Conservation (phyloP, 306 rosid genomes). For the Sophora flavescens region DNA sequence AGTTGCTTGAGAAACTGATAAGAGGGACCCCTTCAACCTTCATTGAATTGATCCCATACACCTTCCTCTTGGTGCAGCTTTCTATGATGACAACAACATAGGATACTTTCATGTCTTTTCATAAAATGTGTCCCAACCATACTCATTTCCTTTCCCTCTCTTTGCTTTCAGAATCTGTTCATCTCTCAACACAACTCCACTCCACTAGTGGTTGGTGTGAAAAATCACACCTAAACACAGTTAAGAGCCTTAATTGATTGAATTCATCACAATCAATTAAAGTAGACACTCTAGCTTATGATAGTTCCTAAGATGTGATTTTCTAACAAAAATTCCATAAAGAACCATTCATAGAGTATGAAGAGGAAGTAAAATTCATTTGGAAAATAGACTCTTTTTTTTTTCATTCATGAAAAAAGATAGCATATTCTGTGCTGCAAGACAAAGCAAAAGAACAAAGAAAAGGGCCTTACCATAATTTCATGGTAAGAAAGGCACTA, state of each 20-base stretch:
- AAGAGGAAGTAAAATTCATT: conserved; percentile 31
- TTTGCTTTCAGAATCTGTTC: conserved; percentile 43
- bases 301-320: conserved; percentile 34
- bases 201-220: conserved; percentile 42
- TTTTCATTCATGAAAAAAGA: conserved; percentile 43
- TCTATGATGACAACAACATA: conserved; percentile 44
- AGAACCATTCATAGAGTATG: conserved; percentile 37
- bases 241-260: conserved; percentile 33
- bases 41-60: conserved; percentile 38
- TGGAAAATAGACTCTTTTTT: neutral
- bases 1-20: conserved; percentile 30
- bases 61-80: conserved; percentile 54
- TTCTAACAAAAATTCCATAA: conserved; percentile 18
- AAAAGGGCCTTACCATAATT: conserved; percentile 49
- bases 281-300: conserved; percentile 6
- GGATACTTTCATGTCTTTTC: conserved; percentile 41
- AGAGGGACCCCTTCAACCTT: conserved; percentile 52
- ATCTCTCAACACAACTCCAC: conserved; percentile 31
- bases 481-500: conserved; percentile 53
- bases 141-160: conserved; percentile 46
- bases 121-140: conserved; percentile 48
- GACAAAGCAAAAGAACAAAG: conserved; percentile 38
- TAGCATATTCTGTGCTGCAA: conserved; percentile 23
- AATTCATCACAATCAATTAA: conserved; percentile 42
- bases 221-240: conserved; percentile 22